Evolutionary conservation across 2,329 filamentous ascomycete species (phyloP).

Genomic region (Pseudogymnoascus sp.): DNA sequence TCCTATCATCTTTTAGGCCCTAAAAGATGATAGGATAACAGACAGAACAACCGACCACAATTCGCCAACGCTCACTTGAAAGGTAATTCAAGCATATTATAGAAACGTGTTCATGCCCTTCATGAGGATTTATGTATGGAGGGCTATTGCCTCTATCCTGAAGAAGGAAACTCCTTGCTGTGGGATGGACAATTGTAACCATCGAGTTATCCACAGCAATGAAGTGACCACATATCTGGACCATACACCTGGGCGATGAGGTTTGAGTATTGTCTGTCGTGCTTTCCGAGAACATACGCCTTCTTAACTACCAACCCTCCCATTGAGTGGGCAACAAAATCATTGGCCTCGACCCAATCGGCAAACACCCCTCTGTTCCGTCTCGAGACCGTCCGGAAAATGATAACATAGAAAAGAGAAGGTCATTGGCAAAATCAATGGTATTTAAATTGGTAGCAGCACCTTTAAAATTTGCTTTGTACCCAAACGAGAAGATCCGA

Average conservation of each 20-base stretch:
- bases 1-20: background rate
- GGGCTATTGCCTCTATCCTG: background rate
- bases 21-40: too few relatives aligned
- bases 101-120: background rate
- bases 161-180: background rate
- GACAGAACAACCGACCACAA: too few relatives aligned
- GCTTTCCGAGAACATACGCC: conserved; percentile 28
- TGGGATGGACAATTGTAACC: background rate
- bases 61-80: background rate
- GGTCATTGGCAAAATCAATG: conserved; percentile 25
- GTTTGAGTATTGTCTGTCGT: conserved; percentile 17
- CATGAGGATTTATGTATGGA: background rate
- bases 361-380: background rate
- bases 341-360: conserved; percentile 12
- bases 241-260: conserved; percentile 20
- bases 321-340: conserved; percentile 35
- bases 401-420: conserved; percentile 21
- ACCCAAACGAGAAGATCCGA: conserved; percentile 32
- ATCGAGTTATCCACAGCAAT: background rate
- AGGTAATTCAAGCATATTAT: background rate
- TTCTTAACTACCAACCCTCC: conserved; percentile 34
- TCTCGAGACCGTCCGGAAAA: conserved; percentile 10
- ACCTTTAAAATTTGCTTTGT: conserved; percentile 20
- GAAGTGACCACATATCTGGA: background rate
- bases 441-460: conserved; percentile 13